Evolutionary conservation across 2,329 filamentous ascomycete species (phyloP).

Genomic region (Purpureocillium lavendulum): DNA sequence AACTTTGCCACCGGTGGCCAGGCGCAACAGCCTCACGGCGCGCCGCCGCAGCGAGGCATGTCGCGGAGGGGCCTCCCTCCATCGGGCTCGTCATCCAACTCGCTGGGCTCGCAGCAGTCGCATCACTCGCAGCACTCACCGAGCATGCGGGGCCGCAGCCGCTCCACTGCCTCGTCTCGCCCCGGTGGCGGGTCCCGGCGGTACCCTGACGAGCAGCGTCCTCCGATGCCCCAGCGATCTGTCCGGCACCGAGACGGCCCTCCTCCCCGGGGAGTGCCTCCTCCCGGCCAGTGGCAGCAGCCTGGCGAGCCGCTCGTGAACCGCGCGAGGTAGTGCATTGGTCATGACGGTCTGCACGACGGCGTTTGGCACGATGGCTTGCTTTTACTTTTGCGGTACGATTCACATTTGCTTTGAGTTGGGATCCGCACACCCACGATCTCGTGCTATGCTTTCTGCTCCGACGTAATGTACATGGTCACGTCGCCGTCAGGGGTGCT

Average conservation of each 20-base stretch:
- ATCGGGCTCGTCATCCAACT: not conserved
- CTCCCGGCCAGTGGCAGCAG: constrained; percentile 3
- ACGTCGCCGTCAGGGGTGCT: too few relatives aligned
- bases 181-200: constrained; percentile 2
- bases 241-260: constrained; percentile 11
- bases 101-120: too few relatives aligned
- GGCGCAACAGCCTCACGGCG: constrained; percentile 3
- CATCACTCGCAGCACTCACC: too few relatives aligned
- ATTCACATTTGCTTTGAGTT: too few relatives aligned
- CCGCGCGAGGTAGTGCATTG: constrained; percentile 16
- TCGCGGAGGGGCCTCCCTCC: constrained; percentile 7
- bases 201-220: constrained; percentile 9
- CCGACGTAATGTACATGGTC: too few relatives aligned
- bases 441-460: too few relatives aligned
- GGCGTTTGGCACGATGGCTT: too few relatives aligned
- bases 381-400: too few relatives aligned
- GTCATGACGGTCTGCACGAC: not conserved
- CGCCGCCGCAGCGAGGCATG: constrained; percentile 2
- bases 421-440: too few relatives aligned
- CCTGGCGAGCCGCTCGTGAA: constrained; percentile 22
- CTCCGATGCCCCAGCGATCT: constrained; percentile 18
- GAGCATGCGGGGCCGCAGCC: constrained; percentile 12
- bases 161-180: constrained; percentile 12
- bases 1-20: constrained; percentile 31
- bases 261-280: not conserved